Percentiles rank a stretch among this genome's conserved stretches.
These are phyloP conservation scores for Epichloe elymi DNA, from an alignment of 2,329 filamentous ascomycete species.

Conservation along the genomic window DNA sequence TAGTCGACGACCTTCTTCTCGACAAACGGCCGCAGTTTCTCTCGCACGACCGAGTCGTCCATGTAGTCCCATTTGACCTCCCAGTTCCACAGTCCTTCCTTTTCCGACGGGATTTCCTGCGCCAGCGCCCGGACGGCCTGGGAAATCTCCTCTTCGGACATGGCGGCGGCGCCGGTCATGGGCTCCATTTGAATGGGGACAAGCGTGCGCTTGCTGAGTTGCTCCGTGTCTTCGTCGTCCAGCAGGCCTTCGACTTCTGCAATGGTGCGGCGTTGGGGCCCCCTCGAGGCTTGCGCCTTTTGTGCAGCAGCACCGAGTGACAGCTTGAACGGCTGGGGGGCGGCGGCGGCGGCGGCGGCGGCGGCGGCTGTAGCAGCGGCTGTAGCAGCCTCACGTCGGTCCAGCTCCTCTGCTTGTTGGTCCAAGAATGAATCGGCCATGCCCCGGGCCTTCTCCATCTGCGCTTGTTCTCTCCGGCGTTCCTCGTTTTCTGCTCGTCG, in stretches of 20 bases:
- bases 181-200: slow-evolving; percentile 74
- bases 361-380: slow-evolving; percentile 9
- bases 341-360: too few relatives aligned
- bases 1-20: slow-evolving; percentile 98
- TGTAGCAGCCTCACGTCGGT: slow-evolving; percentile 27
- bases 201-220: slow-evolving; percentile 57
- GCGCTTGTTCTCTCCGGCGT: slow-evolving; percentile 50
- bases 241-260: slow-evolving; percentile 89
- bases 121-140: slow-evolving; percentile 73
- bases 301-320: slow-evolving; percentile 83
- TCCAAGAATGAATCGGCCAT: slow-evolving; percentile 88
- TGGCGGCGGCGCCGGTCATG: slow-evolving; percentile 43
- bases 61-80: slow-evolving; percentile 84
- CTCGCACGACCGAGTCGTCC: slow-evolving; percentile 65
- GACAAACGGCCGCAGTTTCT: slow-evolving; percentile 86
- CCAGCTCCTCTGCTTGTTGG: slow-evolving; percentile 67
- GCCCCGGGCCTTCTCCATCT: slow-evolving; percentile 65
- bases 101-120: slow-evolving; percentile 78
- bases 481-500: slow-evolving; percentile 68
- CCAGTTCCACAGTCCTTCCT: slow-evolving; percentile 84
- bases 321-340: slow-evolving; percentile 74
- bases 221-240: slow-evolving; percentile 83
- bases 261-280: slow-evolving; percentile 59
- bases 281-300: slow-evolving; percentile 45
- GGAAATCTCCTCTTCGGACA: slow-evolving; percentile 77